Evolutionary conservation across 768 basidiomycete species (phyloP), one percentile per base, ranked within the genome.

Genomic region (Butyriboletus loyo): DNA sequence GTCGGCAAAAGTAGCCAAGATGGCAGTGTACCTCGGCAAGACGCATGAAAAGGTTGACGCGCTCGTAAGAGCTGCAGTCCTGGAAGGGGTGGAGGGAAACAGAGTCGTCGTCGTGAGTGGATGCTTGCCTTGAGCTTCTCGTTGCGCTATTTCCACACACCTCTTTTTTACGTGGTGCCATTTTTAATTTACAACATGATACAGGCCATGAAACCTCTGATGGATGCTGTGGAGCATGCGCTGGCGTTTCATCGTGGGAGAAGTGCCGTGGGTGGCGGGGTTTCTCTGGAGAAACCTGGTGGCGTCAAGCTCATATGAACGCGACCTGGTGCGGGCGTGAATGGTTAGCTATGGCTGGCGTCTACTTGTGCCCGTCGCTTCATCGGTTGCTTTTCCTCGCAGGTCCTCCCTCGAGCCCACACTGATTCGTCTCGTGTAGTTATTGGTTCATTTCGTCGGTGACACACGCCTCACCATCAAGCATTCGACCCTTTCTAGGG

Each of bases 41-140:
- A 95, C 90, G 0, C 82, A 78, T 27, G 90, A 89, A 67, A 92
- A 96, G 66, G 85, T 95, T 2, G 79, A 82, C 7, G 85, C 85
- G 5, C 75, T 98, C n/a, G 78, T 95, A 4, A 76, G 76, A 39
- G 71, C 76, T 21, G 87, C 84, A 10, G 77, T 79, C 35, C 68
- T 74, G 54, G 77, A 83, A 57, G 83, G 85, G 7, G 72, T 86
- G n/a, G 86, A 90, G 56, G 73, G 80, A 6, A 64, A 59, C 28
- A 75, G 79, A 59, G 81, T 93, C 38, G 77, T 85, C 64, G 80
- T 77, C 27, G 92, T 91, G 63, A 66, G 86, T 66, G 7, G 1
- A 46, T 72, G 19, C 17, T 38, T 24, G 42, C 17, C 21, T 41
- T 10, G 28, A 45, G 37, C 49, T 2, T 11, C 22, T 36, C 31